Evolutionary conservation across 1,284 basidiomycete species (phyloP).

Genomic region (Tilletia caries): DNA sequence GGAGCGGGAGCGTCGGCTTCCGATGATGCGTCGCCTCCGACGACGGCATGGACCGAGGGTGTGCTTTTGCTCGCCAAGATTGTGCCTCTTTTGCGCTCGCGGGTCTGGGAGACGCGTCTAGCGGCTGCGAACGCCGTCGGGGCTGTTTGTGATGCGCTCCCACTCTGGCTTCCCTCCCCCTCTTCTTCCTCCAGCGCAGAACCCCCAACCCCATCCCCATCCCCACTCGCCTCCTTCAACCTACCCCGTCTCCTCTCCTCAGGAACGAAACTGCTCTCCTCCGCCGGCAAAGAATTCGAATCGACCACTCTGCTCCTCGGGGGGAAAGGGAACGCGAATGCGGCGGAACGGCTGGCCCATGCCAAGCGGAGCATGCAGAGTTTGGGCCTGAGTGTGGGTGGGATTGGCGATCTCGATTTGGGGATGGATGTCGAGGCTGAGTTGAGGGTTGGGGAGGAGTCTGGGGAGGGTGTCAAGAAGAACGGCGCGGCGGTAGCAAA

Average conservation of each 20-base stretch:
- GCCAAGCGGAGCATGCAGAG: slow-evolving; percentile 66
- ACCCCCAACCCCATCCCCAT: slow-evolving; percentile 6
- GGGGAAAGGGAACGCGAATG: slow-evolving; percentile 23
- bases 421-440: slow-evolving; percentile 56
- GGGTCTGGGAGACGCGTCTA: slow-evolving; percentile 77
- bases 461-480: neutral
- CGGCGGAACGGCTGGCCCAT: slow-evolving; percentile 67
- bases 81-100: slow-evolving; percentile 80
- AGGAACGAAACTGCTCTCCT: slow-evolving; percentile 74
- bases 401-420: slow-evolving; percentile 69
- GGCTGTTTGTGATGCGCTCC: slow-evolving; percentile 77
- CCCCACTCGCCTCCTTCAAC: neutral
- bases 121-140: slow-evolving; percentile 80
- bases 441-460: slow-evolving; percentile 26
- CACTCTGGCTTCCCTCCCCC: slow-evolving; percentile 69
- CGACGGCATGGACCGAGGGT: slow-evolving; percentile 59
- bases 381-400: slow-evolving; percentile 63
- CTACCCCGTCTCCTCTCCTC: slow-evolving; percentile 62
- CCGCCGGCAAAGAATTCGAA: slow-evolving; percentile 78
- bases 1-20: neutral
- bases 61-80: slow-evolving; percentile 61
- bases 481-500: neutral
- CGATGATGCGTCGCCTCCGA: neutral
- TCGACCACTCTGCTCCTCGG: slow-evolving; percentile 22
- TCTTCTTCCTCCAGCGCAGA: neutral